Conservation (phyloP, 495 filamentous ascomycete species). For the Lepraria neglecta region DNA sequence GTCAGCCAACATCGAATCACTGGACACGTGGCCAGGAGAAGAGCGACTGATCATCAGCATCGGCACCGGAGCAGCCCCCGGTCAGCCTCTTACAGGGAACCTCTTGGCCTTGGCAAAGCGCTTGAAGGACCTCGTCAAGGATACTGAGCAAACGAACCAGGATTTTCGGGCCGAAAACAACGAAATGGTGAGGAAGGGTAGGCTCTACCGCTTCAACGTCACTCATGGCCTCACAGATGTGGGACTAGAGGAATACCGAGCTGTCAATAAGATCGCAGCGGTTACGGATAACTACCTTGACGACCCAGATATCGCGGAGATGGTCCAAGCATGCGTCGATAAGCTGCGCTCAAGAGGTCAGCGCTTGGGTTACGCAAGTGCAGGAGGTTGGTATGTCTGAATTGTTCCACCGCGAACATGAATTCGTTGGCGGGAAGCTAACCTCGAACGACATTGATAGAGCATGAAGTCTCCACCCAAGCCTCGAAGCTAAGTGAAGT, state of each 20-base stretch:
- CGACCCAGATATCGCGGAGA: background rate
- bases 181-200: background rate
- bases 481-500: conserved; percentile 5
- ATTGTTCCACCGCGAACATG: background rate
- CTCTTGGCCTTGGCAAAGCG: background rate
- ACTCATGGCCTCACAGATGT: conserved; percentile 1
- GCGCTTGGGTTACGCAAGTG: background rate
- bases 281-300: conserved; percentile 5
- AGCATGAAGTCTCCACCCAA: background rate
- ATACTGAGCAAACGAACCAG: conserved; percentile 8
- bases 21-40: conserved; percentile 28
- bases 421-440: background rate
- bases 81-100: background rate
- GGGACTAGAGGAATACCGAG: conserved; percentile 1
- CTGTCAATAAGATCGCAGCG: background rate
- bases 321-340: background rate
- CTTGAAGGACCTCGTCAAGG: background rate
- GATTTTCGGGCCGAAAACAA: background rate
- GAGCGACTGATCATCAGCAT: background rate
- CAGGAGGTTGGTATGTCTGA: background rate
- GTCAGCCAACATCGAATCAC: conserved; percentile 32
- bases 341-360: background rate
- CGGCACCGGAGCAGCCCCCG: background rate
- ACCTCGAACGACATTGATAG: background rate
- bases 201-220: conserved; percentile 7